Base-by-base conservation (phyloP, 1,284 basidiomycete species). In the Polyporus tsugae region DNA sequence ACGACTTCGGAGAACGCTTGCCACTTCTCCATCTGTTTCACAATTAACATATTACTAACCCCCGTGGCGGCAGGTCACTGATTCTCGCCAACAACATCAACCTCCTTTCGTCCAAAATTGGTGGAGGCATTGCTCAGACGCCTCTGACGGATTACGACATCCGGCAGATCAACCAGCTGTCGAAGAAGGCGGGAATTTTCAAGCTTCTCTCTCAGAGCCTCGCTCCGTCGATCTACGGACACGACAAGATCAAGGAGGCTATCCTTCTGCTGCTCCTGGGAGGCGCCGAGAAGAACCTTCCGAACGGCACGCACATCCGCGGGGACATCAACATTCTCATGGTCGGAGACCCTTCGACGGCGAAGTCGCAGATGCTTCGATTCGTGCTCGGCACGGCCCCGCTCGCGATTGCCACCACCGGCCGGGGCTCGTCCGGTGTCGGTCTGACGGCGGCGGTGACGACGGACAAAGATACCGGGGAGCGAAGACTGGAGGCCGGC, bases 401-500 rank as follows among this genome's bases (percentile, higher is more conserved):
- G 33, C 86, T 99, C 42, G 98, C 98, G 5, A 99, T 99, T 75
- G 97, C 97, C 2, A 99, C 98, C 5, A 99, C 98, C 2, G 98
- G 98, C 74, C 89, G 98, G 78, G 98, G 98, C 72, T 96, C 93
- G 75, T 98, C 97, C 25, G 98, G 98, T 72, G 98, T 99, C 73
- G 98, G 98, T 94, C 83, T 99, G 60, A 99, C 98, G 0, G 98
- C 98, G n/a, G 98, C 98, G 9, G 98, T 99, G 13, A 99, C 97
- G 10, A 98, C 94, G 2, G 98, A 99, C 83, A 95, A 94, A 80
- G 98, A 99, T 79, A 99, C 98, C 19, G 95, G 95, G 66, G 98
- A 99, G 79, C 90, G 98, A 66, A 86, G 97, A 68, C 88, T 99
- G 60, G 98, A 99, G 83, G 98, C 97, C 9, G 98, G 98, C 68